Base-by-base conservation (phyloP, 2,329 filamentous ascomycete species). In the Periglandula ipomoeae region DNA sequence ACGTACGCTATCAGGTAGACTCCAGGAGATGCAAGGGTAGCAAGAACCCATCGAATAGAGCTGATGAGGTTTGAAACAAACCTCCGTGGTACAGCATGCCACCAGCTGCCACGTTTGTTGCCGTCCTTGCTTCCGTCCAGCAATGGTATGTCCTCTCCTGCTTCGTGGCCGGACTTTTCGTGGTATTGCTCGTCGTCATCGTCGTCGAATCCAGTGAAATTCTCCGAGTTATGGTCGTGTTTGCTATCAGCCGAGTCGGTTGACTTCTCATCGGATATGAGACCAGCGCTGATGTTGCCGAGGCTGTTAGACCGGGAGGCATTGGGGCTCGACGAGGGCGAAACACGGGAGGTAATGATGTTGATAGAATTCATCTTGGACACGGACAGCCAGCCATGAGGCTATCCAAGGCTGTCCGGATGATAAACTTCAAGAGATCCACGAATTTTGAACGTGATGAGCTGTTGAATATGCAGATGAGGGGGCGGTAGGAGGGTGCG, bases 301-400 rank as follows among this genome's bases (percentile, higher is more conserved):
- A 81, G 69, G 24, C 80, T 83, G 64, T 81, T 82, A 53, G 78
- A 77, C 64, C 79, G 75, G 50, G 79, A 75, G 48, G 78, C 73
- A 40, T 66, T 63, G 30, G 78, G 73, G 58, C 73, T 80, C 51
- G 78, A 69, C 48, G 79, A 67, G 56, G 80, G 78, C 59, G 81
- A 82, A 65, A 90, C 87, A 71, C 86, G 84, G 66, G 87, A 82
- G 62, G 89, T 93, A 67, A 96, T 81, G 67, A 95, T 88, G 73
- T 93, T 95, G 74, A 95, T 76, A 61, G 90, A 95, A 82, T 96
- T 96, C 91, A 96, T 96, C 71, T 78, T 87, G 74, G 69, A 68
- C 59, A 63, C 59, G 59, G 66, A 65, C 61, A 66, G 67, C 66
- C 69, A 74, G 76, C 79, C 79, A 82, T 79, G 69, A 71, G 62